A percentile compares a stretch with the other conserved stretches of the same genome.
Evolutionary conservation across 805 yeast genomes (phyloP).

Genomic region (Isabelozyma gotoi): DNA sequence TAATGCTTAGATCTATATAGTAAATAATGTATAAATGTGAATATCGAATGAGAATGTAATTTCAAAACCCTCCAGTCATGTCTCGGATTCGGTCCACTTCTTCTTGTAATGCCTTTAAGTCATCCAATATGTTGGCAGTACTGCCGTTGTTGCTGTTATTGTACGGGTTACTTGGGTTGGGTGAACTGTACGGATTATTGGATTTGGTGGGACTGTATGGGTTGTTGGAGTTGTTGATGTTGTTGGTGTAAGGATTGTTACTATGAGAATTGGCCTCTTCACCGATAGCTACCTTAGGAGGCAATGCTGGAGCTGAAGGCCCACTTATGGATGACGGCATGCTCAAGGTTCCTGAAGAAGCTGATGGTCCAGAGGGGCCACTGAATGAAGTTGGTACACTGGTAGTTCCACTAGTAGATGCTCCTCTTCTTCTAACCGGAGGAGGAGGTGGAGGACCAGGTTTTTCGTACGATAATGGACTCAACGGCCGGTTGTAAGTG

Average conservation of each 20-base stretch:
- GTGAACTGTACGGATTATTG: neutral
- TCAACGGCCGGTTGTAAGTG: slow-evolving; percentile 17
- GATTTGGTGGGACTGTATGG: slow-evolving; percentile 1
- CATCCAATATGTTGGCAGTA: slow-evolving; percentile 58
- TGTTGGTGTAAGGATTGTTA: neutral
- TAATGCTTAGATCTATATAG: slow-evolving; percentile 5
- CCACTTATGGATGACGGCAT: slow-evolving; percentile 7
- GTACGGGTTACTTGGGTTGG: neutral
- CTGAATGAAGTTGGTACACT: too few species aligned
- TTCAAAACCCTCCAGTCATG: slow-evolving; percentile 45
- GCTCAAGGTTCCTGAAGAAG: slow-evolving; percentile 6
- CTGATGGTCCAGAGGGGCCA: slow-evolving; percentile 9
- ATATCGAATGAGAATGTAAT: too few species aligned
- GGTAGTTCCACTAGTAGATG: slow-evolving; percentile 8
- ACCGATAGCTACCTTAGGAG: slow-evolving; percentile 24
- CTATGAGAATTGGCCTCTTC: neutral
- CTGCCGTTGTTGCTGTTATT: slow-evolving; percentile 21
- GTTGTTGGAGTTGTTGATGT: slow-evolving; percentile 3
- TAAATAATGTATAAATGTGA: neutral
- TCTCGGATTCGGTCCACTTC: slow-evolving; percentile 62
- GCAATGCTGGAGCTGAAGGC: slow-evolving; percentile 18
- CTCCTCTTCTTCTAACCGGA: slow-evolving; percentile 32
- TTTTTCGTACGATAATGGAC: slow-evolving; percentile 14
- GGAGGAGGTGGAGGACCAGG: slow-evolving; percentile 43
- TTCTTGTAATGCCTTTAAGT: slow-evolving; percentile 63